A percentile compares a stretch with the other conserved stretches of the same genome.
Evolutionary conservation across 1,284 basidiomycete genomes (phyloP).

Genomic region (Chalciporus sp.): DNA sequence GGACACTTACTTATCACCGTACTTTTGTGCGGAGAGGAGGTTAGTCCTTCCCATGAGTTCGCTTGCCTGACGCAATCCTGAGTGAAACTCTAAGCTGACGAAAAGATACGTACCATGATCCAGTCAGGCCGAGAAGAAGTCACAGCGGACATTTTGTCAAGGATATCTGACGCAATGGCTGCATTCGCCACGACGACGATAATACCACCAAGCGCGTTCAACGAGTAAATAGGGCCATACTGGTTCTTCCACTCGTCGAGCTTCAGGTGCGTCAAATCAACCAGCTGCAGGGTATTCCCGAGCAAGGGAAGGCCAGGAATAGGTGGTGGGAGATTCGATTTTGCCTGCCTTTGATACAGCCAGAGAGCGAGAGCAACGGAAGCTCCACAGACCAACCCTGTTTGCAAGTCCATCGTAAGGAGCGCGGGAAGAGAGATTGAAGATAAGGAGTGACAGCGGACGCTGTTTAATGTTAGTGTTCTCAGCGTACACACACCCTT

Average conservation of each 20-base stretch:
- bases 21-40: conserved; percentile 7
- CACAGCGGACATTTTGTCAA: conserved; percentile 14
- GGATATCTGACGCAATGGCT: conserved; percentile 9
- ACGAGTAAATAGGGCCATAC: conserved; percentile 11
- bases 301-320: conserved; percentile 8
- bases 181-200: conserved; percentile 12
- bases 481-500: not conserved
- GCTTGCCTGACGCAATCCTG: not conserved
- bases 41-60: conserved; percentile 10
- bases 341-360: not conserved
- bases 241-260: conserved; percentile 12
- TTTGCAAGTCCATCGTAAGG: conserved; percentile 6
- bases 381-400: conserved; percentile 1
- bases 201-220: conserved; percentile 6
- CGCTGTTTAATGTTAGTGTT: not conserved
- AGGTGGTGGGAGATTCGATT: conserved; percentile 8
- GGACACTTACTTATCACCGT: conserved; percentile 9
- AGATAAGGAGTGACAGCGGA: not conserved
- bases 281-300: conserved; percentile 9
- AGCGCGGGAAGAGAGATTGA: not conserved
- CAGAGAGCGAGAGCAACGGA: not conserved
- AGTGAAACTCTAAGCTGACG: not conserved
- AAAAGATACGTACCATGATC: conserved; percentile 9
- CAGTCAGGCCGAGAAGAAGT: conserved; percentile 13
- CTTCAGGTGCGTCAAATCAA: conserved; percentile 7